Conservation (phyloP, 1,139 yeast species). For the Suhomyces terraborum region DNA sequence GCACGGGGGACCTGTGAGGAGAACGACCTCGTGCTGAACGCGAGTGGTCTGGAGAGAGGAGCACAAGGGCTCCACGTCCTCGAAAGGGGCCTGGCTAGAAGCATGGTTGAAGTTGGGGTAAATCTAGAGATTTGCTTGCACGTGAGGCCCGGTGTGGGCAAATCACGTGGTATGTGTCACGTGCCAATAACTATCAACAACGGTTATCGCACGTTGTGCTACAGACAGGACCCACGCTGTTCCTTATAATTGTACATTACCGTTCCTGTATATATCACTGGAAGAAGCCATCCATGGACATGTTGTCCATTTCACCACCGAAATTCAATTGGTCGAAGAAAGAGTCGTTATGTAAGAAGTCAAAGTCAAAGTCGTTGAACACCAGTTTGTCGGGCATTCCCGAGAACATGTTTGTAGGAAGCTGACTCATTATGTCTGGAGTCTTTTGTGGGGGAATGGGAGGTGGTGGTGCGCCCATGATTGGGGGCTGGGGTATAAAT, state of each 20-base stretch:
- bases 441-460: conserved; percentile 5
- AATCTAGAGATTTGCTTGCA: background rate
- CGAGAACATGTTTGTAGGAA: conserved; percentile 7
- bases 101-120: background rate
- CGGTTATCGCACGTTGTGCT: too few species aligned
- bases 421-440: conserved; percentile 2
- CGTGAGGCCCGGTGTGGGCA: conserved; percentile 2
- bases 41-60: background rate
- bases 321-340: conserved; percentile 24
- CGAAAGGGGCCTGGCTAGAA: background rate
- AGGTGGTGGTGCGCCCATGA: conserved; percentile 2
- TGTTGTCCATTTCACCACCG: conserved; percentile 16
- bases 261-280: conserved; percentile 1
- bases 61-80: background rate
- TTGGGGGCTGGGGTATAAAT: conserved; percentile 3
- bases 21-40: background rate
- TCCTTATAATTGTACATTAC: too few species aligned
- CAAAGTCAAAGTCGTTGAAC: conserved; percentile 34
- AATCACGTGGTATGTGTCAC: too few species aligned
- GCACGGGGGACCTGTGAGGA: background rate
- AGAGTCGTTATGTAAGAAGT: conserved; percentile 34
- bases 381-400: conserved; percentile 14
- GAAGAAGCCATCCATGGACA: conserved; percentile 14
- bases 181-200: too few species aligned
- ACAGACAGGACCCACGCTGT: too few species aligned